Evolutionary conservation across 2,329 filamentous ascomycete genomes (phyloP).

Genomic region (Colletotrichum filicis): DNA sequence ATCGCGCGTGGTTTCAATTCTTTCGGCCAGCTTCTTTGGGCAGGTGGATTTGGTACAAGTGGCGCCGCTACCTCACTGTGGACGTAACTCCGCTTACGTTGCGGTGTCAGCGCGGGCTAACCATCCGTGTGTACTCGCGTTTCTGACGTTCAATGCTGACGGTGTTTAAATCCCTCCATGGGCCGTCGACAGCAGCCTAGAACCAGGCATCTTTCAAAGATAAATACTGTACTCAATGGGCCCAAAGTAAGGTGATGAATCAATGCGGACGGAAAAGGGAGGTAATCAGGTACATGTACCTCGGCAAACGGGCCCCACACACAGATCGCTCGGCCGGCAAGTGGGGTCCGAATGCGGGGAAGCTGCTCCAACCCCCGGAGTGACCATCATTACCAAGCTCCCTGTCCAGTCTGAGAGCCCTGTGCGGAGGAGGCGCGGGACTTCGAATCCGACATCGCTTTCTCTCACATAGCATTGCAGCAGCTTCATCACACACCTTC

Average conservation of each 20-base stretch:
- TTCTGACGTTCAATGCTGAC: background rate
- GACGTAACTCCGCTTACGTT: conserved; percentile 9
- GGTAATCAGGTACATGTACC: background rate
- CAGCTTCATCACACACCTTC: conserved; percentile 2
- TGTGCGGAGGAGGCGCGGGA: conserved; percentile 29
- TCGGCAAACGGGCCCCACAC: conserved; percentile 31
- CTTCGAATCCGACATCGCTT: conserved; percentile 28
- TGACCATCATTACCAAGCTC: conserved; percentile 12
- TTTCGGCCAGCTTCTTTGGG: conserved; percentile 18
- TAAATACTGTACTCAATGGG: no score
- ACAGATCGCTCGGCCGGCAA: conserved; percentile 27
- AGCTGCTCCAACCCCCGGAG: conserved; percentile 20
- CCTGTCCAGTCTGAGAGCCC: conserved; percentile 4
- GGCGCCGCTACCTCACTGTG: background rate
- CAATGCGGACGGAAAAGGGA: background rate
- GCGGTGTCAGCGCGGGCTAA: background rate
- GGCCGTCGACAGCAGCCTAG: background rate
- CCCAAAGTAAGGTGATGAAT: no score
- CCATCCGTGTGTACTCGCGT: background rate
- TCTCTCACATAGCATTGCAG: background rate
- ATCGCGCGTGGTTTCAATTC: background rate
- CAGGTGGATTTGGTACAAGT: conserved; percentile 10
- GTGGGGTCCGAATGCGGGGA: conserved; percentile 34
- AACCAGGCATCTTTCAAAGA: background rate
- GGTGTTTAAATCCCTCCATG: no score